Base-by-base conservation (phyloP, 345 rosid species). In the Jatropha curcas region DNA sequence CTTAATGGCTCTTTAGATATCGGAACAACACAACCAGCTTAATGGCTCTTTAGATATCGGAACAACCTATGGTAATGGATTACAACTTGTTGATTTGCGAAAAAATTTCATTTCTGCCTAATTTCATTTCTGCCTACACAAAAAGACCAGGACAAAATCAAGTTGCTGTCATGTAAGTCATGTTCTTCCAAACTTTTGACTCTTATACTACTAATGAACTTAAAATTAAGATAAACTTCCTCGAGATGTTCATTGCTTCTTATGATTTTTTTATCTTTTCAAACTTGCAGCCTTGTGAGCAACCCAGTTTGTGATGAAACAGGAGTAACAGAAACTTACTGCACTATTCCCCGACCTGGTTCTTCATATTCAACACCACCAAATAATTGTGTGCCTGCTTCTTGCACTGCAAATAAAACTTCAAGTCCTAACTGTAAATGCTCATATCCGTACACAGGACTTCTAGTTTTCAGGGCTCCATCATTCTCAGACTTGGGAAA, bases 351-450 rank as follows among this genome's bases (percentile, higher is more conserved):
- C 19, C 65, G 7, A n/a, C 59, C 73, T 33, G 72, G 57, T 71
- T 28, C 80, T 53, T 34, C 86, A 2, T 87, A 78, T 66, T 43
- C 78, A 12, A 88, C 98, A 1, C 80, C 74, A 4, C 75, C 79
- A 39, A 56, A 71, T 59, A 86, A 79, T 61, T 95, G 99, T 67
- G n/a, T 13, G 2, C 84, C 77, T 39, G 0, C 19, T 28, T 22
- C 71, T 7, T 91, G 97, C 79, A 37, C 41, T 51, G 43, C 71
- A 1, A 77, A 60, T 65, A 81, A 70, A 80, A 68, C 35, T 75
- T 76, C 94, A 25, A 91, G 90, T 81, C 88, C 96, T 37, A 65
- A 45, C 22, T 95, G 99, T 62, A 56, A 51, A 14, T 95, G 99
- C 67, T 84, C 86, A 8, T 65, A 81, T 80, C 90, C 99, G 30